Conservation (phyloP, 2,329 filamentous ascomycete species). For the Nemania serpens region DNA sequence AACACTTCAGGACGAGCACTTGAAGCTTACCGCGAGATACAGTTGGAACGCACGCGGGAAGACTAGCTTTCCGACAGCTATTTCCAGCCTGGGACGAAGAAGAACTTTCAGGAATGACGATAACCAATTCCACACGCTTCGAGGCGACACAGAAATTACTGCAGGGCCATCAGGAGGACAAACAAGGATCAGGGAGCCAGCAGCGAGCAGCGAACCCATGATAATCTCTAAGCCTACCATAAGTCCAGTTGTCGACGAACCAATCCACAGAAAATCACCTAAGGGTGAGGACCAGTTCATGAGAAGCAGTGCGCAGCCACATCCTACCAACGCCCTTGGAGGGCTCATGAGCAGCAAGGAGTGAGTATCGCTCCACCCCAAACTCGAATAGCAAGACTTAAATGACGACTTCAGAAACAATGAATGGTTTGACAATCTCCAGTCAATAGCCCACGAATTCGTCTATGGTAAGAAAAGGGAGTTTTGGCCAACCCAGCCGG, state of each 20-base stretch:
- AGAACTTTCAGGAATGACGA: not conserved
- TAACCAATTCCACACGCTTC: not conserved
- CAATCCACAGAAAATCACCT: not conserved
- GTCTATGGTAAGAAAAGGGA: conserved; percentile 4
- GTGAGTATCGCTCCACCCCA: not conserved
- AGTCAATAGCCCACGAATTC: conserved; percentile 1
- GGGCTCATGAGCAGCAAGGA: not conserved
- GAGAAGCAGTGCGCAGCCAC: not conserved
- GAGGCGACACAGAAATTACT: not conserved
- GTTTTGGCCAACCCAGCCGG: not conserved
- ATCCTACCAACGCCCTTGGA: not conserved
- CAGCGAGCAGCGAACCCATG: not conserved
- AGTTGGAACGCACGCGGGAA: not conserved
- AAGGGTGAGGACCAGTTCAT: not conserved
- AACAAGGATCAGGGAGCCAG: not conserved
- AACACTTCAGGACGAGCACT: not conserved
- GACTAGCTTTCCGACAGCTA: not conserved
- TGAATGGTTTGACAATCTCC: conserved; percentile 6
- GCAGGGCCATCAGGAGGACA: not conserved
- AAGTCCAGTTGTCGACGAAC: not conserved
- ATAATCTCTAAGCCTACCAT: not conserved
- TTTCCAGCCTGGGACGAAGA: not conserved
- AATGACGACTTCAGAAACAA: not conserved
- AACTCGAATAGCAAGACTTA: not conserved
- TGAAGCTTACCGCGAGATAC: not conserved